Base-by-base conservation (phyloP, 176 grass and related monocot genomes). In the Oryza glumipatula region DNA sequence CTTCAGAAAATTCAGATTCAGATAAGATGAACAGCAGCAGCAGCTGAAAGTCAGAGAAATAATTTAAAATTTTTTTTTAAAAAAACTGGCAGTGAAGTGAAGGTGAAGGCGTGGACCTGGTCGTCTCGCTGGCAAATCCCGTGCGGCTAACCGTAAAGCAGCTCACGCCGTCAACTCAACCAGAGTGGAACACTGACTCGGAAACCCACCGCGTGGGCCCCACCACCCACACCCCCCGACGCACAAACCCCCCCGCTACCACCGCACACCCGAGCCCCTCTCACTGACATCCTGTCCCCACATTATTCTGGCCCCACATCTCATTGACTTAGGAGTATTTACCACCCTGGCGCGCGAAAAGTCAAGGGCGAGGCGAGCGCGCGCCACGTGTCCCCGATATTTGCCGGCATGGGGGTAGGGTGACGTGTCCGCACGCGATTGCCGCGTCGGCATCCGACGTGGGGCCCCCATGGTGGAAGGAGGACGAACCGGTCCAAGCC, bases 141-240 rank as follows among this genome's bases (percentile, higher is more conserved):
- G 35, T 51, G 11, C 77, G 65, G 51, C 64, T 41, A 83, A 76
- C 87, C 68, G 73, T 5, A 24, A 15, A 16, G 33, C 46, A 65
- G 13, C 11, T 80, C 68, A 82, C 65, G 78, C 64, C 46, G 65
- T 4, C 1, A 45, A 47, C 43, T 10, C 21, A 35, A 38, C 17
- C 35, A 51, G 85, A 63, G 85, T 90, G 91, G 91, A 94, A 89
- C 36, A 35, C 76, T 84, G 84, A 94, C 86, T 89, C 83, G 78
- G 86, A 90, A 91, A 81, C 21, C 71, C 83, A 60, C 70, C 26
- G 2, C 67, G 11, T 1, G 71, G 60, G 7, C 68, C 82, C 58
- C 58, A 63, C 58, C 58, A 11, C 74, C 70, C 74, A 39, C 23
- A 9, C 49, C 1, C 12, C 38, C 6, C 6, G 38, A 39, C 38